These are phyloP conservation scores for Spiromastix sp. DNA, from an alignment of 2,329 filamentous ascomycete genomes.

Conservation along the genomic window DNA sequence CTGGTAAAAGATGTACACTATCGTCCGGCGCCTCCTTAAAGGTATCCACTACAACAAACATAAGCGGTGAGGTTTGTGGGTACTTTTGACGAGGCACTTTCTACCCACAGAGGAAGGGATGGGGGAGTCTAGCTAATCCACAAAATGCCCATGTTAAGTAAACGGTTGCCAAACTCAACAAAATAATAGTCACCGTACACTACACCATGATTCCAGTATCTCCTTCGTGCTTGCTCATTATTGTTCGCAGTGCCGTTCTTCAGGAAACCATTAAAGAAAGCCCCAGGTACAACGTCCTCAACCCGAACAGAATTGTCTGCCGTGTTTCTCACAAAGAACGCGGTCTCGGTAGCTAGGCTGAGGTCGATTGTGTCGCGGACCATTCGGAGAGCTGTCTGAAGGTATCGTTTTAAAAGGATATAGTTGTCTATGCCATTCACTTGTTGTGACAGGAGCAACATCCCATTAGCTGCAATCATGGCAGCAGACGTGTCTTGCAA, in stretches of 20 bases:
- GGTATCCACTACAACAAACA: no score
- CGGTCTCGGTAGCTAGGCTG: neutral
- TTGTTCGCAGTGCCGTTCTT: constrained; percentile 30
- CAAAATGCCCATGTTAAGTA: constrained; percentile 19
- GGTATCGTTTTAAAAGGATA: constrained; percentile 4
- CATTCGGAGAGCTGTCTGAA: constrained; percentile 7
- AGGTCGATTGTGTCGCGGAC: constrained; percentile 7
- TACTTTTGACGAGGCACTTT: no score
- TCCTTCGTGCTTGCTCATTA: constrained; percentile 26
- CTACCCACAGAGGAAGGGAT: no score
- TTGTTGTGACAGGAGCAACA: constrained; percentile 28
- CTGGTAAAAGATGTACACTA: no score
- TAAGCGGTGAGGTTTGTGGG: no score
- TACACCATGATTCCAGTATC: constrained; percentile 31
- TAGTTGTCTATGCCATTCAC: constrained; percentile 5
- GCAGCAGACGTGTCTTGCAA: no score
- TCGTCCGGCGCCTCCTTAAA: no score
- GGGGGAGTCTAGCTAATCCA: constrained; percentile 3
- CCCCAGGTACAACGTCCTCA: constrained; percentile 16
- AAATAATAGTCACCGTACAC: constrained; percentile 36
- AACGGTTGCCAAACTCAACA: constrained; percentile 32
- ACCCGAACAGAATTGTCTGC: constrained; percentile 4
- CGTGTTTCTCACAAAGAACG: neutral
- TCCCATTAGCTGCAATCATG: constrained; percentile 34
- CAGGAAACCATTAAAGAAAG: constrained; percentile 26